Evolutionary conservation across 352 stramenopile species (phyloP).

Genomic region (Saprolegnia parasitica): DNA sequence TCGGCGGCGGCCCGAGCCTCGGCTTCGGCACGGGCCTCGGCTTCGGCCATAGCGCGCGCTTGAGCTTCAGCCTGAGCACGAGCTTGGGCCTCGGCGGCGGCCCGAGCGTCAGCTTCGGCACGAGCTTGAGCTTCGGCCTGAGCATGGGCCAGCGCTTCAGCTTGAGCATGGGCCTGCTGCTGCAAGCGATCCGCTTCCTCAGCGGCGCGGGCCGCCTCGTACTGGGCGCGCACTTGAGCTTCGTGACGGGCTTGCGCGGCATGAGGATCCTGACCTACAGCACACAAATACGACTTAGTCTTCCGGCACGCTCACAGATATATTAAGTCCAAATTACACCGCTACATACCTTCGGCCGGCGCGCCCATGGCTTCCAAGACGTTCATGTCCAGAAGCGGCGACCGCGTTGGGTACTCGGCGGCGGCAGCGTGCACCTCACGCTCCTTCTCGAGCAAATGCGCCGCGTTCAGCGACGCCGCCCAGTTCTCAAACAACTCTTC

Average conservation of each 20-base stretch:
- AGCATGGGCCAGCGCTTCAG: slow-evolving; percentile 26
- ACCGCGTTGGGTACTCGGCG: slow-evolving; percentile 71
- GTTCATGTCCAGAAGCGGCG: slow-evolving; percentile 48
- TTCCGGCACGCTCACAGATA: background rate
- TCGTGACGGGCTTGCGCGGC: too few relatives aligned
- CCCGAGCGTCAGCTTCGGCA: slow-evolving; percentile 17
- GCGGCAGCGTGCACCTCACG: slow-evolving; percentile 54
- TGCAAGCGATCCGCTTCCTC: background rate
- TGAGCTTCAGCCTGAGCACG: slow-evolving; percentile 32
- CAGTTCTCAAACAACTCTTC: slow-evolving; percentile 95
- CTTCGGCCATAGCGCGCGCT: slow-evolving; percentile 31
- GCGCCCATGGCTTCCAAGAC: slow-evolving; percentile 1
- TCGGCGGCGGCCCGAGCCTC: slow-evolving; percentile 22
- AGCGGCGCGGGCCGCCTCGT: too few relatives aligned
- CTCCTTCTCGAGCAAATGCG: slow-evolving; percentile 87
- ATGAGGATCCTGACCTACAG: too few relatives aligned
- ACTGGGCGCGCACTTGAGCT: too few relatives aligned
- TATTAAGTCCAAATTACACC: slow-evolving; percentile 38
- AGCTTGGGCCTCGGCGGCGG: slow-evolving; percentile 31
- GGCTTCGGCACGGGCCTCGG: slow-evolving; percentile 27
- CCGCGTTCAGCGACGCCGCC: slow-evolving; percentile 91
- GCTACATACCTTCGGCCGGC: slow-evolving; percentile 38
- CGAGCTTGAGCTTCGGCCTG: background rate
- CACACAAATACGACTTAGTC: background rate
- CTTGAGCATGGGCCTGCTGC: slow-evolving; percentile 7